Evolutionary conservation across 805 yeast genomes (phyloP), one percentile per base, ranked within the genome.

Genomic region (Saccharomycopsis schoenii): DNA sequence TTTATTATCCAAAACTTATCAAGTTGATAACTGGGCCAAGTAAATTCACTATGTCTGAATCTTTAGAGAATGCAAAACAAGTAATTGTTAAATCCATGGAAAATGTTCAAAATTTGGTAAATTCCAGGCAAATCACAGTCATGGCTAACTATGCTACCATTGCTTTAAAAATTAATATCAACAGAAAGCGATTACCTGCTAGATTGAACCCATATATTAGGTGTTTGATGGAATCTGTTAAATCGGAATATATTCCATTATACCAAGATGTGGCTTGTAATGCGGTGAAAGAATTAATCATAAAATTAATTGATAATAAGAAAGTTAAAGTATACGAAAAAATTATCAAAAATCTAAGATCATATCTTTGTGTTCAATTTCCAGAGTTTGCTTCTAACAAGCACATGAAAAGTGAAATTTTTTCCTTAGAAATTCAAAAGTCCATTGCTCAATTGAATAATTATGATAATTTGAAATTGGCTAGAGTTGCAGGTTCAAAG

Each of bases 321-420:
- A 90, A 91, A 68, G 71, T 70, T n/a, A 84, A 84, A 42, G 94
- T 93, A 1, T 84, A 93, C 1, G 96, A 89, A 67, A 94, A 94
- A 70, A 87, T 96, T 65, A 83, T 89, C 54, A 93, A 89, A 70
- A 94, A 94, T 69, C 74, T 96, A 60, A 89, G 97, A 74, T 96
- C 93, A 0, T 93, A 93, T 70, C 70, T 94, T 58, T 94, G 99
- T 74, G 97, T 94, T 2, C 97, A 92, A 69, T 97, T 93, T 39
- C 99, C 99, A 1, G 97, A 90, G 68, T 94, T 89, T 69, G 77
- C 78, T 15, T 85, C 87, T 55, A 88, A 88, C 66, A 80, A 81
- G 43, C 72, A 73, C 14, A 56, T 61, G 12, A 15, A 42, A 14
- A 11, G 24, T 21, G 62, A 36, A 11, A 63, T 63, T 14, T 63